These are phyloP conservation scores for Actinomucor elegans DNA, from an alignment of 371 early-diverging fungal species.

Conservation along the genomic window DNA sequence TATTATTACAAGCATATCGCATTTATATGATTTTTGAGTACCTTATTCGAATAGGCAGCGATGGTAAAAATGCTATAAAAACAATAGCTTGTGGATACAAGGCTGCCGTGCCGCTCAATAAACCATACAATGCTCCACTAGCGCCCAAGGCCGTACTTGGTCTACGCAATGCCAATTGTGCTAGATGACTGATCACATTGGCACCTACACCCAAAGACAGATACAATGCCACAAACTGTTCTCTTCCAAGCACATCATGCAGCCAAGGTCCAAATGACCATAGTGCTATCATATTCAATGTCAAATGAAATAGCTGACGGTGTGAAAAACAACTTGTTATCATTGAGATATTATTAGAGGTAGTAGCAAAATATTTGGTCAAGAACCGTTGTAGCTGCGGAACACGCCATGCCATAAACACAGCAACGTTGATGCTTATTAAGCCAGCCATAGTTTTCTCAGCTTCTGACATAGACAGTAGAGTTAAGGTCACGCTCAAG, in stretches of 20 bases:
- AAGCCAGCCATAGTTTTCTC: conserved; percentile 54
- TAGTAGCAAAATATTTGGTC: conserved; percentile 57
- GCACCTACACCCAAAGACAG: conserved; percentile 62
- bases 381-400: conserved; percentile 61
- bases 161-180: conserved; percentile 43
- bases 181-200: conserved; percentile 59
- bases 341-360: conserved; percentile 60
- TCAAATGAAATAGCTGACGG: conserved; percentile 59
- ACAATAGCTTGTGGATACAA: conserved; percentile 60
- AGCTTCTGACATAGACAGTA: conserved; percentile 37
- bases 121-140: conserved; percentile 72
- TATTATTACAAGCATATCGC: neutral
- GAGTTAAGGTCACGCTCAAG: conserved; percentile 30
- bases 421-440: conserved; percentile 59
- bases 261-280: conserved; percentile 57
- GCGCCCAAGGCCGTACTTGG: conserved; percentile 78
- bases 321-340: conserved; percentile 69
- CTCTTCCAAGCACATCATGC: conserved; percentile 49
- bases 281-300: conserved; percentile 70
- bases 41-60: conserved; percentile 63
- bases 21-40: conserved; percentile 5
- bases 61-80: conserved; percentile 68
- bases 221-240: conserved; percentile 79
- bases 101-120: conserved; percentile 55
- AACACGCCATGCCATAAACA: conserved; percentile 70